Conservation (phyloP, 768 basidiomycete species). For the Cystobasidium ongulense region DNA sequence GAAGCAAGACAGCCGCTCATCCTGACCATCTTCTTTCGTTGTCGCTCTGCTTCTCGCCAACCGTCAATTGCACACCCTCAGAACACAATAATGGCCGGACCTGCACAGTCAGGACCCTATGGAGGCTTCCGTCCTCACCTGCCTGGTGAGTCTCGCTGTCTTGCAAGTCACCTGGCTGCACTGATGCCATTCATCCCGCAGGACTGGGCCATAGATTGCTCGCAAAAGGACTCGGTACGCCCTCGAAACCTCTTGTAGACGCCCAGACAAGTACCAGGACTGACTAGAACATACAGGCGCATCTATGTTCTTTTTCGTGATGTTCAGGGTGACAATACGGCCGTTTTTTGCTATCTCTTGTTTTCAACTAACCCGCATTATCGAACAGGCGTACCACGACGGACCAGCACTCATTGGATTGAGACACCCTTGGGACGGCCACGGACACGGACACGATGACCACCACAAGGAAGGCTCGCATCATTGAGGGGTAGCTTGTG, state of each 20-base stretch:
- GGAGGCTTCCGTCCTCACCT: constrained; percentile 17
- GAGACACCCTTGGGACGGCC: constrained; percentile 14
- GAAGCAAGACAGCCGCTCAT: not conserved
- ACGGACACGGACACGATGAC: constrained; percentile 7
- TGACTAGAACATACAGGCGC: constrained; percentile 35
- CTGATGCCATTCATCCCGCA: not conserved
- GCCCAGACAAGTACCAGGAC: not conserved
- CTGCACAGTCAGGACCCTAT: not conserved
- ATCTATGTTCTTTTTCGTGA: constrained; percentile 42
- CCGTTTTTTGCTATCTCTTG: not conserved
- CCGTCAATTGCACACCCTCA: not conserved
- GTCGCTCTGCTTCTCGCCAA: not conserved
- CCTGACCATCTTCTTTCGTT: not conserved
- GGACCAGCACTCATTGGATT: constrained; percentile 24
- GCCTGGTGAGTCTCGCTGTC: not conserved
- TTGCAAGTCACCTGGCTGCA: too few relatives aligned
- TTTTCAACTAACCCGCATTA: not conserved
- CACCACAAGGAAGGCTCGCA: not conserved
- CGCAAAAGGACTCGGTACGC: constrained; percentile 22
- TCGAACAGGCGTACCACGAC: constrained; percentile 14
- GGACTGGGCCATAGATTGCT: constrained; percentile 1
- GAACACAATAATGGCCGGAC: not conserved
- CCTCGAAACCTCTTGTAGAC: not conserved
- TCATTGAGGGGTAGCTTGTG: not conserved
- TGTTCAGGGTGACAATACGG: constrained; percentile 19